Evolutionary conservation across 805 yeast species (phyloP).

Genomic region (Yamadazyma tumulicola): DNA sequence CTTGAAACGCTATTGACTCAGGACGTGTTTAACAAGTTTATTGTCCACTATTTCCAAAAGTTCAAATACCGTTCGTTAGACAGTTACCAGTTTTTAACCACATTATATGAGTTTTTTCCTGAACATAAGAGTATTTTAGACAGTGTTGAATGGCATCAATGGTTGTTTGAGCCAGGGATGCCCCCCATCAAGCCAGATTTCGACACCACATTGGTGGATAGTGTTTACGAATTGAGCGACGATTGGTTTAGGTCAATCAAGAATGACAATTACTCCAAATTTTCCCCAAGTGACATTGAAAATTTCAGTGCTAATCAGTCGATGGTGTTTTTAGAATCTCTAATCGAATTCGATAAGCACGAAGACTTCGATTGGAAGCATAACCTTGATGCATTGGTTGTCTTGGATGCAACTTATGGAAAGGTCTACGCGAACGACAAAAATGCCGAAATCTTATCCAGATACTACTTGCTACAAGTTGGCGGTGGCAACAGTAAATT

Average conservation of each 20-base stretch:
- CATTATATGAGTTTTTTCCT: slow-evolving; percentile 62
- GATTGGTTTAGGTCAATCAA: slow-evolving; percentile 53
- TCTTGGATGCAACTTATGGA: slow-evolving; percentile 33
- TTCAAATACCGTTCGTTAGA: slow-evolving; percentile 72
- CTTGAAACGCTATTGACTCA: slow-evolving; percentile 65
- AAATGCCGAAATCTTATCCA: slow-evolving; percentile 78
- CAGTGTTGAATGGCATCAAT: slow-evolving; percentile 76
- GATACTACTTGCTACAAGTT: slow-evolving; percentile 71
- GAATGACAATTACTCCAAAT: slow-evolving; percentile 22
- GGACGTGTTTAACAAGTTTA: slow-evolving; percentile 69
- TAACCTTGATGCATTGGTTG: slow-evolving; percentile 28
- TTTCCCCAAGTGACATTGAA: slow-evolving; percentile 48
- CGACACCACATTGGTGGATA: slow-evolving; percentile 73
- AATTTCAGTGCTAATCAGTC: slow-evolving; percentile 70
- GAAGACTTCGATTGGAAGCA: slow-evolving; percentile 35
- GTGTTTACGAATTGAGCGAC: slow-evolving; percentile 61
- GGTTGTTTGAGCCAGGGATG: slow-evolving; percentile 81
- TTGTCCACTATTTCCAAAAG: slow-evolving; percentile 69
- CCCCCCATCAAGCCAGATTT: slow-evolving; percentile 80
- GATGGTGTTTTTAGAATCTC: slow-evolving; percentile 72
- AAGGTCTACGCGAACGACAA: slow-evolving; percentile 45
- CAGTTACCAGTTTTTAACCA: slow-evolving; percentile 74
- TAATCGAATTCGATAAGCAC: slow-evolving; percentile 48
- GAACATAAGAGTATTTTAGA: slow-evolving; percentile 53
- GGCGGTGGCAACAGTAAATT: slow-evolving; percentile 45